These are phyloP conservation scores for Candida ulmi DNA, from an alignment of 805 yeast genomes.

Conservation along the genomic window DNA sequence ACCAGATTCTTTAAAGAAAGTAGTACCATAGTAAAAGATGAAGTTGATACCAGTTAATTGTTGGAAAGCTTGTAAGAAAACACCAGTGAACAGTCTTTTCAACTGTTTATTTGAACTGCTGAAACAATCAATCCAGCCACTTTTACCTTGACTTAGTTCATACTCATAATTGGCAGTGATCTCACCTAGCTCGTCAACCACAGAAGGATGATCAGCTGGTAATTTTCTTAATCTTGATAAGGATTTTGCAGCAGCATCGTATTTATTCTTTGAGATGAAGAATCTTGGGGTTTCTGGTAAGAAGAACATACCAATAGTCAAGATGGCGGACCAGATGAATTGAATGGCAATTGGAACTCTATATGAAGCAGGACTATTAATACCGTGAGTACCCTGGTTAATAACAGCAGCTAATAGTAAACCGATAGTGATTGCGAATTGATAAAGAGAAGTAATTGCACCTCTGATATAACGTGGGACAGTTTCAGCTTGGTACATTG, in stretches of 20 bases:
- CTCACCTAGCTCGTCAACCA: slow-evolving; percentile 40
- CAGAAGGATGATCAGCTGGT: slow-evolving; percentile 37
- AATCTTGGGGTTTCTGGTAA: slow-evolving; percentile 78
- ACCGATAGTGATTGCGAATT: slow-evolving; percentile 71
- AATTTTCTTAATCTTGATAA: slow-evolving; percentile 50
- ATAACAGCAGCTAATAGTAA: slow-evolving; percentile 63
- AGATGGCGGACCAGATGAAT: slow-evolving; percentile 60
- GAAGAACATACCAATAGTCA: slow-evolving; percentile 56
- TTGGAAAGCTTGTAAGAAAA: slow-evolving; percentile 44
- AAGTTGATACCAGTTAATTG: slow-evolving; percentile 72
- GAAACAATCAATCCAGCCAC: slow-evolving; percentile 30
- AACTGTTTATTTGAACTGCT: slow-evolving; percentile 32
- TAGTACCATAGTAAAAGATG: slow-evolving; percentile 64
- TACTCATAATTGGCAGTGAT: slow-evolving; percentile 42
- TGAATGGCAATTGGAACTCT: slow-evolving; percentile 73
- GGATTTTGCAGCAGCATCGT: slow-evolving; percentile 52
- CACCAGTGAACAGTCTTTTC: slow-evolving; percentile 39
- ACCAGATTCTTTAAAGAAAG: slow-evolving; percentile 50
- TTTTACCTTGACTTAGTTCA: slow-evolving; percentile 30
- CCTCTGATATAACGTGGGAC: slow-evolving; percentile 79
- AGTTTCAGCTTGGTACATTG: slow-evolving; percentile 74
- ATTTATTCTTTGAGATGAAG: slow-evolving; percentile 49
- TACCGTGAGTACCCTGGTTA: slow-evolving; percentile 59
- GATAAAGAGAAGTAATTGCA: slow-evolving; percentile 70
- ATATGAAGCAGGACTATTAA: slow-evolving; percentile 52